Evolutionary conservation across 768 basidiomycete species (phyloP).

Genomic region (Leccinum variicolor): DNA sequence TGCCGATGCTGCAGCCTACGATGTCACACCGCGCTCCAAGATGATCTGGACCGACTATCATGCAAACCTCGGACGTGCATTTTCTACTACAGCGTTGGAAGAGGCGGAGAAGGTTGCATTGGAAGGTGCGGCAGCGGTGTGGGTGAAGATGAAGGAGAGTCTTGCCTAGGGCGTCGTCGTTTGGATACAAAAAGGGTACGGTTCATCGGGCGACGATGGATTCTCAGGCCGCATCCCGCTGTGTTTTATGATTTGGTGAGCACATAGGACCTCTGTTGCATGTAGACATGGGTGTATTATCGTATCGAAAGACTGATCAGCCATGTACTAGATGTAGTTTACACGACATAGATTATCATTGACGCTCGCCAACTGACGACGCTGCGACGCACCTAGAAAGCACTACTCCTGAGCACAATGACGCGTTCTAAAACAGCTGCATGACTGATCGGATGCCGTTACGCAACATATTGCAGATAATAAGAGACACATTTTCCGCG

Average conservation of each 20-base stretch:
- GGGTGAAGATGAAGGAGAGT: conserved; percentile 45
- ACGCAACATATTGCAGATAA: background rate
- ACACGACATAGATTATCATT: no score
- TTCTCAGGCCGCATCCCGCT: background rate
- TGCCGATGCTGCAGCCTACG: background rate
- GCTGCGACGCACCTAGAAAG: no score
- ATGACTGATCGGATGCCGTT: background rate
- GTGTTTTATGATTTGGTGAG: background rate
- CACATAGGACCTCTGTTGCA: background rate
- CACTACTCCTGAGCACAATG: no score
- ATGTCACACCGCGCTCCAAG: conserved; percentile 22
- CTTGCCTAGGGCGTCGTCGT: conserved; percentile 20
- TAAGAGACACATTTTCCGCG: background rate
- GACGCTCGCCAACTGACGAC: no score
- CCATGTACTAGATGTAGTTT: background rate
- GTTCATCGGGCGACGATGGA: background rate
- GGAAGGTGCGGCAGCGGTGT: conserved; percentile 44
- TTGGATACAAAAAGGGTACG: background rate
- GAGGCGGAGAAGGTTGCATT: conserved; percentile 49
- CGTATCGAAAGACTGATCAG: background rate
- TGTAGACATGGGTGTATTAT: background rate
- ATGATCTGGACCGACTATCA: conserved; percentile 25
- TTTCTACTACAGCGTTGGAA: conserved; percentile 40
- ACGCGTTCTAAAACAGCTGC: no score
- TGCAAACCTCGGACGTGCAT: conserved; percentile 20